These are phyloP conservation scores for Trichoderma asperellum DNA, from an alignment of 2,329 filamentous ascomycete species.

Conservation along the genomic window DNA sequence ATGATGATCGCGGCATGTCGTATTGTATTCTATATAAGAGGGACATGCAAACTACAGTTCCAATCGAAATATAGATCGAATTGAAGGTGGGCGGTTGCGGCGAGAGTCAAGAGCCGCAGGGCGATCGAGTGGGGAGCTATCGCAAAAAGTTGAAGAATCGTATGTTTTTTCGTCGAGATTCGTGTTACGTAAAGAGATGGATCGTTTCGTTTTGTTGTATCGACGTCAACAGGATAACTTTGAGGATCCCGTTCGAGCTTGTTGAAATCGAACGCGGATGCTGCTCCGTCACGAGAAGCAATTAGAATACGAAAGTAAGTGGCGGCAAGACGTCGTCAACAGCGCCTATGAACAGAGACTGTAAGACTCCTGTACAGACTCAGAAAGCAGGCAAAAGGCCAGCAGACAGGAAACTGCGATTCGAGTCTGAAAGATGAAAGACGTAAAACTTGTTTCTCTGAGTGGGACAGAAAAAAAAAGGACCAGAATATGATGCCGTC, in stretches of 20 bases:
- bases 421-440: not conserved
- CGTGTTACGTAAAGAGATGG: slow-evolving; percentile 10
- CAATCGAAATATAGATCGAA: not conserved
- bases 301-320: not conserved
- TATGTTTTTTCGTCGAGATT: not conserved
- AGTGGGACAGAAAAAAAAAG: slow-evolving; percentile 3
- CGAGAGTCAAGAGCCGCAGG: slow-evolving; percentile 5
- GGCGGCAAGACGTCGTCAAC: not conserved
- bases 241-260: not conserved
- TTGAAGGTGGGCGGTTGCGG: not conserved
- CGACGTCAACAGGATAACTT: not conserved
- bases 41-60: slow-evolving; percentile 5
- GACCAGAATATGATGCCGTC: slow-evolving; percentile 16
- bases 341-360: not conserved
- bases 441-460: not conserved
- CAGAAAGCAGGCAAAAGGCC: not conserved
- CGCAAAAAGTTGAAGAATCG: slow-evolving; percentile 13
- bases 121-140: slow-evolving; percentile 18
- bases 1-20: slow-evolving; percentile 49
- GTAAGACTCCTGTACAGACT: not conserved
- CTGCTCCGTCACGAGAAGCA: slow-evolving; percentile 3
- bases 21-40: slow-evolving; percentile 10
- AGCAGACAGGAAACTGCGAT: not conserved
- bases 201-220: slow-evolving; percentile 8
- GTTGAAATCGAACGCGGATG: slow-evolving; percentile 1